A percentile compares a stretch with the other conserved stretches of the same genome.
phyloP scores from a whole-genome alignment of 768 basidiomycete species.

The Tricholoma terreum region DNA sequence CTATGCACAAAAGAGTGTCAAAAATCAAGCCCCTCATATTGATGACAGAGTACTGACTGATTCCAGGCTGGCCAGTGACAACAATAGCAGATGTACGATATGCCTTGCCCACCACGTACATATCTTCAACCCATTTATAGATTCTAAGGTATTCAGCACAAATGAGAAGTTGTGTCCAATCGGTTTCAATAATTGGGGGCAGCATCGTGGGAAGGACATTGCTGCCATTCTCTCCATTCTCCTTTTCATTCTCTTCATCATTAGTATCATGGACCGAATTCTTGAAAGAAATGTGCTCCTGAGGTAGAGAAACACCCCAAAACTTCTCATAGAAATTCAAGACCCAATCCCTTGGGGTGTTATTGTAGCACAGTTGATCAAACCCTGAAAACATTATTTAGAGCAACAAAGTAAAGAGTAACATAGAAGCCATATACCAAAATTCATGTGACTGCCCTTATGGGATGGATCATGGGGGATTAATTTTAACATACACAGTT shows the following conservation, averaged over 20 bases:
- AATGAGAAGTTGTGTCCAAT: constrained; percentile 1
- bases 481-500: not conserved
- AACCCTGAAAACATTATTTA: not conserved
- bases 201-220: not conserved
- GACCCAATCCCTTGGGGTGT: not conserved
- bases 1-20: too few relatives aligned
- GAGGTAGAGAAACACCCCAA: not conserved
- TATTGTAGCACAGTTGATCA: not conserved
- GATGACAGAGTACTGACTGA: constrained; percentile 6
- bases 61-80: constrained; percentile 11
- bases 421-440: not conserved
- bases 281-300: not conserved
- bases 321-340: not conserved
- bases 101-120: not conserved
- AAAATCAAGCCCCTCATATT: too few relatives aligned
- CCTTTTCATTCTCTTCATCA: not conserved
- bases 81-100: constrained; percentile 2
- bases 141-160: constrained; percentile 11
- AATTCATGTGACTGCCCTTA: not conserved
- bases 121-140: constrained; percentile 8
- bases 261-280: not conserved
- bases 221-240: not conserved
- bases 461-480: not conserved
- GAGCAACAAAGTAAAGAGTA: not conserved
- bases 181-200: constrained; percentile 6